These are phyloP conservation scores for Tuber calosporum DNA, from an alignment of 495 filamentous ascomycete species.

Conservation along the genomic window DNA sequence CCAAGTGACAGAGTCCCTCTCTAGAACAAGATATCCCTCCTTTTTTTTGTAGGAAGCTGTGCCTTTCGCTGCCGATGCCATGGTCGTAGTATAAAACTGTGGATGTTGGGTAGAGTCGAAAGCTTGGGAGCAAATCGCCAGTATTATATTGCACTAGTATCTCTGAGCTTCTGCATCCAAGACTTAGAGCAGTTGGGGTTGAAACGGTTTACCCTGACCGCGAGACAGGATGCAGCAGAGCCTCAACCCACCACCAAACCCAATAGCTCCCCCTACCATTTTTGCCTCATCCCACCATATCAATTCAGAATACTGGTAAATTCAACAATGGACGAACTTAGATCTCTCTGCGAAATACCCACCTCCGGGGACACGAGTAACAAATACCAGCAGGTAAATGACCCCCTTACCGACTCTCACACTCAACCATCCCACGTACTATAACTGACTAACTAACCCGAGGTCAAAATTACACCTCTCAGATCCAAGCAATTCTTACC, in stretches of 20 bases:
- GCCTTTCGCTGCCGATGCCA: constrained; percentile 57
- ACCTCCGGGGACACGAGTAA: not conserved
- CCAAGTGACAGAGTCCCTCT: constrained; percentile 70
- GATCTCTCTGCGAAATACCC: constrained; percentile 10
- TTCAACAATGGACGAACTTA: constrained; percentile 13
- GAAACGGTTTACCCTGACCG: not conserved
- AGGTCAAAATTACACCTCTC: not conserved
- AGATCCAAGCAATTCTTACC: not conserved
- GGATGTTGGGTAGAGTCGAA: not conserved
- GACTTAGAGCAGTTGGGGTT: not conserved
- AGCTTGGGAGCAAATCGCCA: not conserved
- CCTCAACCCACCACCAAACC: constrained; percentile 5
- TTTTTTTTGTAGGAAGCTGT: constrained; percentile 89
- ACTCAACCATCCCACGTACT: not conserved
- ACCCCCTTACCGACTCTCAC: not conserved
- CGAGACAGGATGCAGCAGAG: not conserved
- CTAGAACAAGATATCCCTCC: constrained; percentile 74
- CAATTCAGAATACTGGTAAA: not conserved
- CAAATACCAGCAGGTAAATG: constrained; percentile 18
- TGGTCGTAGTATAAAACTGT: constrained; percentile 17
- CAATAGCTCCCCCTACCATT: not conserved
- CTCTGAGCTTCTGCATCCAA: not conserved
- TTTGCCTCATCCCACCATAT: not conserved
- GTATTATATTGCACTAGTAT: too few species aligned
- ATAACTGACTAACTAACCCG: constrained; percentile 3